These are phyloP conservation scores for Leavenworthia alabamica DNA, from an alignment of 345 rosid species.

Conservation along the genomic window DNA sequence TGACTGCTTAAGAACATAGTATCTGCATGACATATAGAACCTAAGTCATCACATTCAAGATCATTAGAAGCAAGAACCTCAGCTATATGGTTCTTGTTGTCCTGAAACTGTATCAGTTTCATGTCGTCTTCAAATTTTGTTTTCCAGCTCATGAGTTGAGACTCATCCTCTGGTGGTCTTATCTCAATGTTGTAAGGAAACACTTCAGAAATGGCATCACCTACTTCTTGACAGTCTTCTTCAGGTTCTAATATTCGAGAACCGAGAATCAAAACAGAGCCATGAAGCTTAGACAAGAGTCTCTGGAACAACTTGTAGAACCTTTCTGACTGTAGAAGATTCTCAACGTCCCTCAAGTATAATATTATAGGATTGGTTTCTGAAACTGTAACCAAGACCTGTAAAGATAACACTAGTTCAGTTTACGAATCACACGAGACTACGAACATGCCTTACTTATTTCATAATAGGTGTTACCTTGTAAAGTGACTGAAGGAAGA, in stretches of 20 bases:
- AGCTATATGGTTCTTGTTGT: constrained; percentile 86
- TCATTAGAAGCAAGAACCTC: constrained; percentile 91
- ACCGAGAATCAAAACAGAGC: constrained; percentile 78
- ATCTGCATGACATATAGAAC: constrained; percentile 75
- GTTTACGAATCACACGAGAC: neutral
- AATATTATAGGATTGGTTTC: constrained; percentile 60
- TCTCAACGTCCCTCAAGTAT: constrained; percentile 84
- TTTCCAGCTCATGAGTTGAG: constrained; percentile 73
- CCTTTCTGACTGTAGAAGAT: constrained; percentile 71
- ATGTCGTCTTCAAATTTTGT: constrained; percentile 81
- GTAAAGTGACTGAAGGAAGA: constrained; percentile 78
- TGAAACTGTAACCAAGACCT: constrained; percentile 78
- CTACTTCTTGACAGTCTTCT: constrained; percentile 61
- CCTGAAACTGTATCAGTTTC: constrained; percentile 77
- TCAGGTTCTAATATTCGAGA: constrained; percentile 66
- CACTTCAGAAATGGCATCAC: constrained; percentile 51
- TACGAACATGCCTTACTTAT: neutral
- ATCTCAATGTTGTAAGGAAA: constrained; percentile 82
- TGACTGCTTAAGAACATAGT: constrained; percentile 65
- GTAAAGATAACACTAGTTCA: neutral
- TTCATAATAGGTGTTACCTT: constrained; percentile 44
- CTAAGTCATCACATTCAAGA: constrained; percentile 83
- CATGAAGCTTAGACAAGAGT: constrained; percentile 64
- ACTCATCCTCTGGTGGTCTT: constrained; percentile 82
- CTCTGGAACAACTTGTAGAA: constrained; percentile 58